Conservation (phyloP, 2,329 filamentous ascomycete species). For the Amesomyces nigricolor region DNA sequence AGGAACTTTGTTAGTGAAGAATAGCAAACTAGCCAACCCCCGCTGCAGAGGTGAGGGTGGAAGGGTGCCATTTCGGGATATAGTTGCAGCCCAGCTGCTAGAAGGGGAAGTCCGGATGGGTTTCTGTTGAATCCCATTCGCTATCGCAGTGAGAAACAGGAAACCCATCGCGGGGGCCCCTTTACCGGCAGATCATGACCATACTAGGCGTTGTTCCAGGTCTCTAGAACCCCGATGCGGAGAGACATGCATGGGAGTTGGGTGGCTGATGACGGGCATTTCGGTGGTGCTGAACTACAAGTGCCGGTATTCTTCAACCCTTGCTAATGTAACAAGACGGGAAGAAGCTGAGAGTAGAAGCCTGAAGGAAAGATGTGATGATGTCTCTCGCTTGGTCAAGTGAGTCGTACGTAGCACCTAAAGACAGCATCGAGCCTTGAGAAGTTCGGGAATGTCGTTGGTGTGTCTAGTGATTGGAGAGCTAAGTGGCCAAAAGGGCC, state of each 20-base stretch:
- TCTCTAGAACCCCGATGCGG: background rate
- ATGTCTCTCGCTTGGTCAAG: too few species aligned
- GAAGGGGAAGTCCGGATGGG: background rate
- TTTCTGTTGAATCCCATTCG: slow-evolving; percentile 1
- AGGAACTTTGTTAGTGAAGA: background rate
- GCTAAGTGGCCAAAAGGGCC: slow-evolving; percentile 1
- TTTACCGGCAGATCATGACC: background rate
- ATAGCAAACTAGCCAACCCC: background rate
- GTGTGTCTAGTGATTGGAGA: background rate
- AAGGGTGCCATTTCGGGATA: slow-evolving; percentile 3
- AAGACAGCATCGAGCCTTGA: background rate
- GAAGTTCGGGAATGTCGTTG: too few species aligned
- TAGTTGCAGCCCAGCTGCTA: slow-evolving; percentile 4
- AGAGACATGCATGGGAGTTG: background rate
- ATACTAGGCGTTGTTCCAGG: background rate
- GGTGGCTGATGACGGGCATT: too few species aligned
- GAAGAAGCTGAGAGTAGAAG: too few species aligned
- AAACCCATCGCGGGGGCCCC: background rate
- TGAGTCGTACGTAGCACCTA: too few species aligned
- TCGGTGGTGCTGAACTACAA: too few species aligned
- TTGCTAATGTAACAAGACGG: too few species aligned
- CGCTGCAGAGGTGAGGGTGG: slow-evolving; percentile 6
- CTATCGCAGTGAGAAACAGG: background rate
- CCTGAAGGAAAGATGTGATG: too few species aligned
- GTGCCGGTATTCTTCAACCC: too few species aligned